Evolutionary conservation across 495 filamentous ascomycete genomes (phyloP).

Genomic region (Hypoxylon trugodes): DNA sequence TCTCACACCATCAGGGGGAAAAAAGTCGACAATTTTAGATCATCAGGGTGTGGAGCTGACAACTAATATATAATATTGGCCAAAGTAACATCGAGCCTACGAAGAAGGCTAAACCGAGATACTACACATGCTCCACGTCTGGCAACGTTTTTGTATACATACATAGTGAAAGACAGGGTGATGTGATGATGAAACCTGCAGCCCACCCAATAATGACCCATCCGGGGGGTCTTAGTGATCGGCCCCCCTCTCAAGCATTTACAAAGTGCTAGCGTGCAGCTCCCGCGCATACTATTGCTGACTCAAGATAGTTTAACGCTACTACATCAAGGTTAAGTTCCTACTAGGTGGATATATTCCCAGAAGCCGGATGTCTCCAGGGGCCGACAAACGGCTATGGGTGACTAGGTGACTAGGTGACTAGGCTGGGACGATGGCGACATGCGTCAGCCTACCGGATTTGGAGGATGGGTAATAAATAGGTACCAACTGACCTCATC

Average conservation of each 20-base stretch:
- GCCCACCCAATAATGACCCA: conserved; percentile 29
- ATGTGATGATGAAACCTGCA: conserved; percentile 41
- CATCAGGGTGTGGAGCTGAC: conserved; percentile 26
- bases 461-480: conserved; percentile 6
- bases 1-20: not conserved
- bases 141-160: conserved; percentile 12
- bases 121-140: conserved; percentile 24
- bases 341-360: not conserved
- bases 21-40: not conserved
- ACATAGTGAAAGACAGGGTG: conserved; percentile 28
- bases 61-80: conserved; percentile 23
- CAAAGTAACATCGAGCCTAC: conserved; percentile 25
- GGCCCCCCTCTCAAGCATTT: conserved; percentile 20
- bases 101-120: conserved; percentile 17
- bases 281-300: conserved; percentile 30
- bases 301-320: conserved; percentile 24
- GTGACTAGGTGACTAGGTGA: conserved; percentile 1
- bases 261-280: conserved; percentile 29
- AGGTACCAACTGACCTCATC: conserved; percentile 34
- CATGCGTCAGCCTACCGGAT: conserved; percentile 33
- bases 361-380: conserved; percentile 34
- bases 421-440: conserved; percentile 32
- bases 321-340: conserved; percentile 17
- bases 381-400: conserved; percentile 17
- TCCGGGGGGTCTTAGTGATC: conserved; percentile 28